Conservation (phyloP, 2,329 filamentous ascomycete genomes). For the Hypoxylon sp. region DNA sequence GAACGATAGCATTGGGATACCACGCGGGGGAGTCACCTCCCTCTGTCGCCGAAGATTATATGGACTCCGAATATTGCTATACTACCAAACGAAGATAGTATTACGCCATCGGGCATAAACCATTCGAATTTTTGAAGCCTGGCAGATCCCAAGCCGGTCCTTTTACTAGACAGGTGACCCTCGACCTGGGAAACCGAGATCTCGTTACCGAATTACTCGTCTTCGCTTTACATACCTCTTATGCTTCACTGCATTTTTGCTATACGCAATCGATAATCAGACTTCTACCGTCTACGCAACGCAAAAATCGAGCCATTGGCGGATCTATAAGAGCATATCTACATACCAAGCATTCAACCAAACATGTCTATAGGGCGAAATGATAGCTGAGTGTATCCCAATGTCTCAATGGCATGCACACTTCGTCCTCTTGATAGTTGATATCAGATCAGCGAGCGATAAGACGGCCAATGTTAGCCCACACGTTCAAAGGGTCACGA, state of each 20-base stretch:
- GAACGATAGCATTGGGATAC: slow-evolving; percentile 25
- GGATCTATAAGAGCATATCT: too few relatives aligned
- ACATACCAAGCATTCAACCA: too few relatives aligned
- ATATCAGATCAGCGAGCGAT: slow-evolving; percentile 20
- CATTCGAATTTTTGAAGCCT: slow-evolving; percentile 8
- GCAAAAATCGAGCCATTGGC: too few relatives aligned
- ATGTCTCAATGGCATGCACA: slow-evolving; percentile 23
- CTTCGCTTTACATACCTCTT: neutral
- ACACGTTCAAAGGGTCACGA: slow-evolving; percentile 20
- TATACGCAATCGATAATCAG: too few relatives aligned
- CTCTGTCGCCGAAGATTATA: slow-evolving; percentile 5
- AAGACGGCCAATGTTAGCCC: slow-evolving; percentile 17
- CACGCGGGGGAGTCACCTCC: slow-evolving; percentile 28
- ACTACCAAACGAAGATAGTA: slow-evolving; percentile 19
- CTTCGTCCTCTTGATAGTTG: slow-evolving; percentile 13
- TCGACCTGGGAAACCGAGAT: slow-evolving; percentile 24
- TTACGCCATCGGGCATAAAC: slow-evolving; percentile 28
- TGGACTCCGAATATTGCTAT: slow-evolving; percentile 4
- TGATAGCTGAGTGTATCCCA: slow-evolving; percentile 7
- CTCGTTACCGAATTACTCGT: neutral
- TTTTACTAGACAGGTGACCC: slow-evolving; percentile 12
- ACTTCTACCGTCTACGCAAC: too few relatives aligned
- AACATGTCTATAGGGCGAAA: too few relatives aligned
- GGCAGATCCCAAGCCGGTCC: slow-evolving; percentile 8
- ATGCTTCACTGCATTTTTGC: too few relatives aligned